These are phyloP conservation scores for Cruciata laevipes DNA, from an alignment of 257 asterid genomes.

Conservation along the genomic window DNA sequence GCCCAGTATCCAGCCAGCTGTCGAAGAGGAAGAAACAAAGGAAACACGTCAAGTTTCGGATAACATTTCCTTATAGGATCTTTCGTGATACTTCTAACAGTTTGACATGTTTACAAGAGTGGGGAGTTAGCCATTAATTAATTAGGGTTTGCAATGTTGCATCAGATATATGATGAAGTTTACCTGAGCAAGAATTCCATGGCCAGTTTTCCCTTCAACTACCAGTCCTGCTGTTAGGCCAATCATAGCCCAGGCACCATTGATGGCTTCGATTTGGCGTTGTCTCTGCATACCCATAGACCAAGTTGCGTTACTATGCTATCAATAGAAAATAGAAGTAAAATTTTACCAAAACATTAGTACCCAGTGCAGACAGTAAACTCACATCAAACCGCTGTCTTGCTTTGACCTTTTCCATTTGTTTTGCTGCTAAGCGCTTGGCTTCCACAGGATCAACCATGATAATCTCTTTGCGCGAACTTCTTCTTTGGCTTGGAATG, in stretches of 20 bases:
- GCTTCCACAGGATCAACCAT: slow-evolving; percentile 99
- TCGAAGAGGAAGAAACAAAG: slow-evolving; percentile 4
- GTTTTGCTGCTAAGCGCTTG: slow-evolving; percentile 83
- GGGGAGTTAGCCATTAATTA: neutral
- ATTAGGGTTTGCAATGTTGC: neutral
- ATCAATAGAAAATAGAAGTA: neutral
- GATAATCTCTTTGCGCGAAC: slow-evolving; percentile 42
- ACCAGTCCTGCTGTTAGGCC: slow-evolving; percentile 84
- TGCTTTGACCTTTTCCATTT: slow-evolving; percentile 75
- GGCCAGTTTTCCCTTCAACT: slow-evolving; percentile 80
- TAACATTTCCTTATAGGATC: neutral
- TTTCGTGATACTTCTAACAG: neutral
- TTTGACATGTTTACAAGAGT: too few relatives aligned
- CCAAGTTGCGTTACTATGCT: neutral
- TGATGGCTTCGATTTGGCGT: slow-evolving; percentile 71
- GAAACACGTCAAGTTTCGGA: slow-evolving; percentile 1
- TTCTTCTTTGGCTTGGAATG: slow-evolving; percentile 18
- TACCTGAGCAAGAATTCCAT: slow-evolving; percentile 68
- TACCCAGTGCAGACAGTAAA: slow-evolving; percentile 4
- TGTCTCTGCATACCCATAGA: slow-evolving; percentile 35
- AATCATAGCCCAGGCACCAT: slow-evolving; percentile 98
- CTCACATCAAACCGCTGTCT: slow-evolving; percentile 62
- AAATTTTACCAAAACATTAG: neutral
- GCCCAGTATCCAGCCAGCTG: slow-evolving; percentile 79
- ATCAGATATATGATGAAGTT: neutral